Percentiles rank a stretch among this genome's conserved stretches.
Evolutionary conservation across 2,329 filamentous ascomycete genomes (phyloP).

Genomic region (Curvularia verruculosa): DNA sequence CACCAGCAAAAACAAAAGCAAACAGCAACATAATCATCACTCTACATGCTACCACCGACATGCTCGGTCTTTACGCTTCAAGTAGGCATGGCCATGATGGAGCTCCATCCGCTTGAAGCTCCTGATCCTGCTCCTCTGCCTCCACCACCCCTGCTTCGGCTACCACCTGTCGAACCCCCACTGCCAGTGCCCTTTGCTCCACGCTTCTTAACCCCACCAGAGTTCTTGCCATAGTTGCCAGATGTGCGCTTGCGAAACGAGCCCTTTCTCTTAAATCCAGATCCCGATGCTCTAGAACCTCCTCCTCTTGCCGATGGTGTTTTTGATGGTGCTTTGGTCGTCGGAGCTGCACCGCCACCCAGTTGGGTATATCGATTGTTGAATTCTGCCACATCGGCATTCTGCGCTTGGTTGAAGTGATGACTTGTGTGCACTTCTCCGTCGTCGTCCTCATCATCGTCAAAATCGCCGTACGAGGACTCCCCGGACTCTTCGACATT

Average conservation of each 20-base stretch:
- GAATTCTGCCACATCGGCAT: constrained; percentile 40
- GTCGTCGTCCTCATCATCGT: constrained; percentile 29
- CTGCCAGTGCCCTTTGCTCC: constrained; percentile 20
- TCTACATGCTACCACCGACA: neutral
- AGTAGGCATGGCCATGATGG: constrained; percentile 41
- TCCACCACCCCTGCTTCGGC: constrained; percentile 18
- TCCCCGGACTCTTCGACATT: constrained; percentile 24
- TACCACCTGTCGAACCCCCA: constrained; percentile 20
- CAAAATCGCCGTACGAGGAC: constrained; percentile 30
- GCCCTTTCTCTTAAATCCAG: constrained; percentile 26
- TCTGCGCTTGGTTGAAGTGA: constrained; percentile 32
- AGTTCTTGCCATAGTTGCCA: constrained; percentile 23
- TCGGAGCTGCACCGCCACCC: constrained; percentile 18
- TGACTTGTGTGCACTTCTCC: constrained; percentile 32
- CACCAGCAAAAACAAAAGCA: neutral
- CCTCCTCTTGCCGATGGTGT: constrained; percentile 18
- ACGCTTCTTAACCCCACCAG: constrained; percentile 29
- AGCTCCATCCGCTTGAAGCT: constrained; percentile 17
- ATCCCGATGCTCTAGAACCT: constrained; percentile 23
- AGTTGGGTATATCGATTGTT: constrained; percentile 36
- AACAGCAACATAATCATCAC: neutral
- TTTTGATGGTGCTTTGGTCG: constrained; percentile 19
- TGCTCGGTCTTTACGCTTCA: constrained; percentile 12
- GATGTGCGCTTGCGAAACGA: constrained; percentile 25
- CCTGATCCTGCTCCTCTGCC: constrained; percentile 13